Evolutionary conservation across 2,329 filamentous ascomycete genomes (phyloP).

Genomic region (Passalora sequoiae): DNA sequence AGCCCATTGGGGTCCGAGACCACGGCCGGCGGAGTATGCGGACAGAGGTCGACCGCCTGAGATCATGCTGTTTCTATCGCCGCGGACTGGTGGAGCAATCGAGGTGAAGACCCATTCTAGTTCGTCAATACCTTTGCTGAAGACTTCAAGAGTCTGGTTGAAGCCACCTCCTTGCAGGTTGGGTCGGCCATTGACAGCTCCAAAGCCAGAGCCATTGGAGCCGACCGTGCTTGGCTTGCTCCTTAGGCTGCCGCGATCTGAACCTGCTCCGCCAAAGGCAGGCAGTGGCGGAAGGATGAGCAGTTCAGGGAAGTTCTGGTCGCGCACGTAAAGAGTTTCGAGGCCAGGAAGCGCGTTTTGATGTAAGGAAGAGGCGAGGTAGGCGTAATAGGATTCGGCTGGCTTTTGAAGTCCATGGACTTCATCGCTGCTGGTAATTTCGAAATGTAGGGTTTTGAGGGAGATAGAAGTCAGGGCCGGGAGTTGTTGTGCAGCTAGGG

Average conservation of each 20-base stretch:
- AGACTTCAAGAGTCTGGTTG: conserved; percentile 56
- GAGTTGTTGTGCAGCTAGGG: conserved; percentile 45
- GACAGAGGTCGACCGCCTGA: conserved; percentile 41
- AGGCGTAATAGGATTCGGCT: conserved; percentile 68
- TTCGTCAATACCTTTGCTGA: conserved; percentile 62
- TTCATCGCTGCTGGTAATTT: conserved; percentile 63
- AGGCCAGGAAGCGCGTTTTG: conserved; percentile 69
- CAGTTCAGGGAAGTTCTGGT: conserved; percentile 74
- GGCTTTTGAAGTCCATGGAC: conserved; percentile 55
- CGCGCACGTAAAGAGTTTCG: conserved; percentile 75
- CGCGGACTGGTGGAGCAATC: conserved; percentile 47
- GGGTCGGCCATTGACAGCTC: conserved; percentile 6
- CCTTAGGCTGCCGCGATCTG: conserved; percentile 9
- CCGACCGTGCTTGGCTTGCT: conserved; percentile 35
- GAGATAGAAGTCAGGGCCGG: conserved; percentile 64
- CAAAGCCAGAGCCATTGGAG: conserved; percentile 1
- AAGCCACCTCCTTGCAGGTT: conserved; percentile 33
- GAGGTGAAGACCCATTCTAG: conserved; percentile 63
- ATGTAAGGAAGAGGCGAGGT: conserved; percentile 77
- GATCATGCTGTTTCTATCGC: conserved; percentile 30
- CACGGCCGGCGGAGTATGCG: conserved; percentile 43
- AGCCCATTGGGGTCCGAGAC: conserved; percentile 51
- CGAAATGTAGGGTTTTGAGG: conserved; percentile 71
- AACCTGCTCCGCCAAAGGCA: conserved; percentile 41
- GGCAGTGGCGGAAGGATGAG: conserved; percentile 67